A percentile compares a stretch with the other conserved stretches of the same genome.
phyloP scores from a whole-genome alignment of 129 eudicot genomes.

The carrot (Daucus carota) region DH1_v3.0 NC_030384.2:44645001-44645500 shows the following conservation, averaged over 20 bases:
- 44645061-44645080: background rate
- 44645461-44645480: conserved; percentile 25
- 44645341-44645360: background rate
- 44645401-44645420: conserved; percentile 9
- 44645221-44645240: too few species aligned
- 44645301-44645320: background rate
- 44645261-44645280: background rate
- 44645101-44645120: too few species aligned
- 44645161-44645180: too few species aligned
- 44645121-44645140: too few species aligned
- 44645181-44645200: too few species aligned
- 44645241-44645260: too few species aligned
- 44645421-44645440: conserved; percentile 4
- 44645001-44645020: background rate
- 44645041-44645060: background rate
- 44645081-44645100: background rate
- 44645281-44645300: background rate
- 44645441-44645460: background rate
- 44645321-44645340: conserved; percentile 2
- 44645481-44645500: conserved; percentile 19
- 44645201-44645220: too few species aligned
- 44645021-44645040: background rate
- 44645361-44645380: background rate
- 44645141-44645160: too few species aligned
- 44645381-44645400: background rate